A percentile compares a stretch with the other conserved stretches of the same genome.
These are phyloP conservation scores for Ambrosiella cleistominuta DNA, from an alignment of 2,329 filamentous ascomycete species.

Conservation along the genomic window DNA sequence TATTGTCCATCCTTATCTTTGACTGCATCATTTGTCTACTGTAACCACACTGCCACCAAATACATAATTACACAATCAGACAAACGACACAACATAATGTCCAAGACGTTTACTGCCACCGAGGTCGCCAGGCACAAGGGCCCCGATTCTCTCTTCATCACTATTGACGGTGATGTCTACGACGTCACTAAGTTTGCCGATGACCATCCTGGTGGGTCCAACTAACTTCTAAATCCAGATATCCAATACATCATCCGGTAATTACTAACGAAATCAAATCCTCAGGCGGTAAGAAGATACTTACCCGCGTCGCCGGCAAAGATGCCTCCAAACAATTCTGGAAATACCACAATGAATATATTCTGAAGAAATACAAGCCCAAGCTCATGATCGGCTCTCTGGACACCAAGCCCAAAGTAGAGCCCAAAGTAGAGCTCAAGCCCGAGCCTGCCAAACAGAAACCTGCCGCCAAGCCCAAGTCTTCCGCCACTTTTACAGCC, in stretches of 20 bases:
- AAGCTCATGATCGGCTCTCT: conserved; percentile 73
- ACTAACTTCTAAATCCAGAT: too few species aligned
- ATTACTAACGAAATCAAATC: conserved; percentile 7
- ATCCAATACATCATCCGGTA: background rate
- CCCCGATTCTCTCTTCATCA: conserved; percentile 66
- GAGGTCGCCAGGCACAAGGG: conserved; percentile 91
- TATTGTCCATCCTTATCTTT: background rate
- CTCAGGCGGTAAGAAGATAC: conserved; percentile 45
- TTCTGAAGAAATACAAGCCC: conserved; percentile 70
- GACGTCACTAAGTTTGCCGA: conserved; percentile 81
- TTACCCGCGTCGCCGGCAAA: conserved; percentile 45
- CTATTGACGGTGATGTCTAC: conserved; percentile 90
- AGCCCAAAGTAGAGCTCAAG: conserved; percentile 24
- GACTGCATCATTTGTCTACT: background rate
- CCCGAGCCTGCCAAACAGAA: conserved; percentile 34
- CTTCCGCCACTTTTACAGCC: conserved; percentile 18
- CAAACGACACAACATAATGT: conserved; percentile 38
- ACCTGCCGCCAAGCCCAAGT: conserved; percentile 24
- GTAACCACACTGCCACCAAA: background rate
- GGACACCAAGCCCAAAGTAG: conserved; percentile 57
- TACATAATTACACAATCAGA: background rate
- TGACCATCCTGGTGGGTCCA: conserved; percentile 54
- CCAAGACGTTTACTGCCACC: conserved; percentile 64
- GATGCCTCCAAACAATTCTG: conserved; percentile 51
- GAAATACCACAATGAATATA: conserved; percentile 69